These are phyloP conservation scores for Microglena sp. DNA, from an alignment of 139 green algal species.

Conservation along the genomic window DNA sequence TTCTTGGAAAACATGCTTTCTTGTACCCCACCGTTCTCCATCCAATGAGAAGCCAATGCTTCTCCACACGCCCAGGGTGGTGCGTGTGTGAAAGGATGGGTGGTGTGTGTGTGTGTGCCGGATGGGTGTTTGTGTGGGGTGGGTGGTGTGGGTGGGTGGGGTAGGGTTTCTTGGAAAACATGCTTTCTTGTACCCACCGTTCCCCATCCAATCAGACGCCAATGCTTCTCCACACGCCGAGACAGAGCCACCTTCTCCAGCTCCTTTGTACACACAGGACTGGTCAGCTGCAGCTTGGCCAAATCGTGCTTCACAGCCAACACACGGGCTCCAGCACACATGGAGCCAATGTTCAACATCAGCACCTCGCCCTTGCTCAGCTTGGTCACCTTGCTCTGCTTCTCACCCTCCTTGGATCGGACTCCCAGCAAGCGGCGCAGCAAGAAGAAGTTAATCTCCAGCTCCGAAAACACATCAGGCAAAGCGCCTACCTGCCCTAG, in stretches of 20 bases:
- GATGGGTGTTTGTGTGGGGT: no score
- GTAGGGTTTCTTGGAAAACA: no score
- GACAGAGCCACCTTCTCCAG: conserved; percentile 93
- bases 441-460: conserved; percentile 99
- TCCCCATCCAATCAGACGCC: conserved; percentile 82
- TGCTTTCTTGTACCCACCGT: no score
- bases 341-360: conserved; percentile 99
- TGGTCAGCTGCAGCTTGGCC: conserved; percentile 97
- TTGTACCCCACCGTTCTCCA: no score
- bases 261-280: conserved; percentile 96
- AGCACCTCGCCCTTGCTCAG: conserved; percentile 96
- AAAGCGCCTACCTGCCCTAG: conserved; percentile 88
- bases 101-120: no score
- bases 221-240: conserved; percentile 95
- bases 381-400: conserved; percentile 91
- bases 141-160: no score
- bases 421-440: conserved; percentile 92
- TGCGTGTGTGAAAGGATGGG: no score
- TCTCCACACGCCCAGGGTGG: conserved; percentile 89
- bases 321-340: conserved; percentile 95
- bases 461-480: conserved; percentile 93
- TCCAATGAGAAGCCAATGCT: no score
- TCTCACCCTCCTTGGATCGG: conserved; percentile 81
- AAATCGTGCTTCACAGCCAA: conserved; percentile 95
- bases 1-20: no score